phyloP scores from a whole-genome alignment of 441 rosid genomes.

The Erysimum pusillum region DNA sequence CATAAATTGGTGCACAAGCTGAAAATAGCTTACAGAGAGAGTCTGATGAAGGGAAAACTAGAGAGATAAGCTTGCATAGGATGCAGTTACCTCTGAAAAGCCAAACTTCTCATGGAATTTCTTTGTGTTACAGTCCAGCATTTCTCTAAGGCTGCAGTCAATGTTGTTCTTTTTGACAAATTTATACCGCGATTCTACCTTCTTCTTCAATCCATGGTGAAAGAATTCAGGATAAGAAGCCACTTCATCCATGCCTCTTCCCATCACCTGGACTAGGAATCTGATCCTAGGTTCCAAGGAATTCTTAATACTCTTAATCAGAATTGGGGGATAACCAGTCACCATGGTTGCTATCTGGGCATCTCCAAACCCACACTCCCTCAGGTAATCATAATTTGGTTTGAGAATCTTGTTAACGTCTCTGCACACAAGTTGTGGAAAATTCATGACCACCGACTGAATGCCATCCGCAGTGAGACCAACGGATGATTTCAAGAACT shows the following conservation, averaged over 20 bases:
- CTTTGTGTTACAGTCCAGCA: slow-evolving; percentile 85
- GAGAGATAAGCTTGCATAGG: slow-evolving; percentile 28
- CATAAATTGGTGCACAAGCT: slow-evolving; percentile 34
- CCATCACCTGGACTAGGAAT: slow-evolving; percentile 86
- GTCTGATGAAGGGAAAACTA: slow-evolving; percentile 24
- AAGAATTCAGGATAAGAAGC: slow-evolving; percentile 83
- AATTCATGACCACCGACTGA: slow-evolving; percentile 67
- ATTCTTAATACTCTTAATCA: slow-evolving; percentile 82
- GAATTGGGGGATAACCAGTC: slow-evolving; percentile 77
- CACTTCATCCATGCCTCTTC: slow-evolving; percentile 77
- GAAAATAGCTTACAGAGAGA: slow-evolving; percentile 36
- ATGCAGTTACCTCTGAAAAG: slow-evolving; percentile 28
- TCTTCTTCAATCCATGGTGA: slow-evolving; percentile 87
- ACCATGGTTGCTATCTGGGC: slow-evolving; percentile 71
- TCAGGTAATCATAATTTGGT: slow-evolving; percentile 66
- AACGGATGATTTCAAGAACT: slow-evolving; percentile 68
- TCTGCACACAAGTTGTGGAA: slow-evolving; percentile 84
- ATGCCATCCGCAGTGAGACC: slow-evolving; percentile 67
- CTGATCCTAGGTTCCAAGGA: slow-evolving; percentile 86
- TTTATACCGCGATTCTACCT: slow-evolving; percentile 71
- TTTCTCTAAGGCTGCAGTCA: slow-evolving; percentile 82
- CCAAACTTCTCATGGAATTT: slow-evolving; percentile 74
- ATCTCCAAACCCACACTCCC: slow-evolving; percentile 70
- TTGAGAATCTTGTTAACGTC: slow-evolving; percentile 74
- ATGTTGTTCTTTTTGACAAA: slow-evolving; percentile 67